Conservation (phyloP, 2,329 filamentous ascomycete species). For the Pestalotiopsis sp. region DNA sequence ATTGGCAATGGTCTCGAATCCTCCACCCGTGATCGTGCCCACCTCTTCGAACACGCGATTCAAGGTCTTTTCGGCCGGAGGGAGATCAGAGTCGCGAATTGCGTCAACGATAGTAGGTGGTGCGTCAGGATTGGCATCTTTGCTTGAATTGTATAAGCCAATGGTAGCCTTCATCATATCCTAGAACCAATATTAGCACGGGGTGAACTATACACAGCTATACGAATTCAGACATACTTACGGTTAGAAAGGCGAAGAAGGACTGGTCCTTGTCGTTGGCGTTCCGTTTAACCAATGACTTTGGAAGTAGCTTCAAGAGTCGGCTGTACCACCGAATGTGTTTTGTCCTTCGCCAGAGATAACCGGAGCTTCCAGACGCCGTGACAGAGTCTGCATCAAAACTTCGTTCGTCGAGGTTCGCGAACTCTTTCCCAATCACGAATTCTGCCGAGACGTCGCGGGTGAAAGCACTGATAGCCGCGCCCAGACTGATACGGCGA, state of each 20-base stretch:
- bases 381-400: neutral
- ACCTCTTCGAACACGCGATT: neutral
- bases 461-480: neutral
- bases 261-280: neutral
- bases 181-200: neutral
- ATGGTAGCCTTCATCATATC: neutral
- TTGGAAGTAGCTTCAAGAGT: neutral
- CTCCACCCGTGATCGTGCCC: neutral
- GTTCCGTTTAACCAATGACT: neutral
- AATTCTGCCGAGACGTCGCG: neutral
- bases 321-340: neutral
- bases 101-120: neutral
- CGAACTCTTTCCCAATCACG: neutral
- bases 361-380: neutral
- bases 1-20: neutral
- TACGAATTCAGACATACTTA: neutral
- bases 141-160: neutral
- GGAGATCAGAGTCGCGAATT: neutral
- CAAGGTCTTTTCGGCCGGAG: neutral
- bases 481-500: neutral
- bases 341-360: neutral
- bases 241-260: neutral
- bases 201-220: neutral
- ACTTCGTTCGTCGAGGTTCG: neutral
- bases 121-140: neutral